Percentiles rank a stretch among this genome's conserved stretches.
These are phyloP conservation scores for Fistulifera pelliculosa DNA, from an alignment of 108 stramenopile genomes.

Conservation along the genomic window DNA sequence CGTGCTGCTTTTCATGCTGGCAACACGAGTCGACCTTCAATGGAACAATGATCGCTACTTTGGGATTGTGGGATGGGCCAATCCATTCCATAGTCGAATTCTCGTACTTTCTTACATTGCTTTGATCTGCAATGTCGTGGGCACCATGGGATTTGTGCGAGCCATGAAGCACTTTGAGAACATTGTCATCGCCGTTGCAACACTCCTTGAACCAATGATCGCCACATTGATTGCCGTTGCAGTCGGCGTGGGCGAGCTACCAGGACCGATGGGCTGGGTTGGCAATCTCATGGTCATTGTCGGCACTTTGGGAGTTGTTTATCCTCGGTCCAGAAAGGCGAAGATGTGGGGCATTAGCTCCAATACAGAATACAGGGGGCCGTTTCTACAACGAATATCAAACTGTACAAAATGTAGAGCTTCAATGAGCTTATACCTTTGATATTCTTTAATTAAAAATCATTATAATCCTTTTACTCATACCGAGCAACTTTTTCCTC, in stretches of 20 bases:
- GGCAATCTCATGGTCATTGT: conserved; percentile 15
- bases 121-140: conserved; percentile 35
- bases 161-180: conserved; percentile 42
- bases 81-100: conserved; percentile 19
- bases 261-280: conserved; percentile 13
- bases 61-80: conserved; percentile 50
- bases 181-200: conserved; percentile 26
- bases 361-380: no score
- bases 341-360: no score
- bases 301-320: conserved; percentile 16
- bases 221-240: conserved; percentile 10
- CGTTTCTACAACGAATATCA: no score
- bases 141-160: conserved; percentile 43
- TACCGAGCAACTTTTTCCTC: no score
- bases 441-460: no score
- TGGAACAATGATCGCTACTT: conserved; percentile 17
- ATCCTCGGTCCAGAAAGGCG: conserved; percentile 16
- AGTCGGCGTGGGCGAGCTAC: conserved; percentile 13
- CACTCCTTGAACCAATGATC: conserved; percentile 15
- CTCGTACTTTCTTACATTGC: conserved; percentile 26
- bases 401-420: no score
- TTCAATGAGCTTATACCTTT: no score
- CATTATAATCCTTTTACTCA: no score
- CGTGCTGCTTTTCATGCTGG: conserved; percentile 21
- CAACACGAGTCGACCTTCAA: conserved; percentile 10